A percentile compares a stretch with the other conserved stretches of the same genome.
phyloP scores from a whole-genome alignment of 805 yeast genomes.

The Cyberlindnera veronae region DNA sequence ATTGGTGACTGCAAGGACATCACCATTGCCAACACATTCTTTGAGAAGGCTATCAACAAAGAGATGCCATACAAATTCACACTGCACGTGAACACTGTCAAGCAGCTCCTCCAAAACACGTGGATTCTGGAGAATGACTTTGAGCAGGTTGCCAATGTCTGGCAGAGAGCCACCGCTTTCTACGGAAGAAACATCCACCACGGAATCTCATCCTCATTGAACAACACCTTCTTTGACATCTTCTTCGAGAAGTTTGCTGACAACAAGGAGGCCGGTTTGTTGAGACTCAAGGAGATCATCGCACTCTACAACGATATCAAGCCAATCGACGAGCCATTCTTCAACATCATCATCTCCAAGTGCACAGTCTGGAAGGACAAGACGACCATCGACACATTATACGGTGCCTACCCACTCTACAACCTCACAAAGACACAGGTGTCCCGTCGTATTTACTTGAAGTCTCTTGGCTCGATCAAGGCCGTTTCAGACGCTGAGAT shows the following conservation, averaged over 20 bases:
- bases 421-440: slow-evolving; percentile 61
- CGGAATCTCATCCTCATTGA: slow-evolving; percentile 68
- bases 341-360: slow-evolving; percentile 70
- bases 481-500: slow-evolving; percentile 50
- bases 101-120: slow-evolving; percentile 58
- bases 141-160: slow-evolving; percentile 54
- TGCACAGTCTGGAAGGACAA: slow-evolving; percentile 65
- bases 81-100: slow-evolving; percentile 71
- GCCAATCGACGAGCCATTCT: slow-evolving; percentile 73
- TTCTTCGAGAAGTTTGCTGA: slow-evolving; percentile 57
- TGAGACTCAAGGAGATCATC: slow-evolving; percentile 53
- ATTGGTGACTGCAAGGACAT: slow-evolving; percentile 76
- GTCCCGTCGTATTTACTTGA: slow-evolving; percentile 67
- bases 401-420: slow-evolving; percentile 55
- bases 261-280: slow-evolving; percentile 51
- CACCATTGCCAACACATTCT: slow-evolving; percentile 67
- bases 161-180: slow-evolving; percentile 58
- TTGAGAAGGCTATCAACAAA: slow-evolving; percentile 64
- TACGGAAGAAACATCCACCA: slow-evolving; percentile 58
- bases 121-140: slow-evolving; percentile 55
- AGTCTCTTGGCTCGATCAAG: slow-evolving; percentile 65
- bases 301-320: slow-evolving; percentile 52
- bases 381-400: slow-evolving; percentile 59
- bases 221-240: slow-evolving; percentile 62
- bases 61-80: slow-evolving; percentile 71